These are phyloP conservation scores for Cardamine occulta DNA, from an alignment of 345 rosid species.

Conservation along the genomic window DNA sequence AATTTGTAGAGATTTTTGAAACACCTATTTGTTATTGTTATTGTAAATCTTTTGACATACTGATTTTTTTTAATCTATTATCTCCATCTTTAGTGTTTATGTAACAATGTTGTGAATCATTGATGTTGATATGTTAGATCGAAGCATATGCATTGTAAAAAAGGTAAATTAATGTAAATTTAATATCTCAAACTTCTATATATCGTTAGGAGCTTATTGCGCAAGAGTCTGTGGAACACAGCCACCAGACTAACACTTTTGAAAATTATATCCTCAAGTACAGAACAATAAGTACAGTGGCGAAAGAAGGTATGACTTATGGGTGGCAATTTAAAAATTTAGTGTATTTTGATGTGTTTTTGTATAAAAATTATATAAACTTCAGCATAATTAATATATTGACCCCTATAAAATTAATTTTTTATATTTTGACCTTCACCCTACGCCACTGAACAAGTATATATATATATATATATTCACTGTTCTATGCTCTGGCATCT, in stretches of 20 bases:
- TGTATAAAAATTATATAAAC: too few species aligned
- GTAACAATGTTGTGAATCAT: neutral
- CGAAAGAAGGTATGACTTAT: too few species aligned
- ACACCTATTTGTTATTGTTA: constrained; percentile 8
- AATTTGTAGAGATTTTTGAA: constrained; percentile 25
- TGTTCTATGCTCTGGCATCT: constrained; percentile 16
- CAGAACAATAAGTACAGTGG: neutral
- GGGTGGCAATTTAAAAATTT: too few species aligned
- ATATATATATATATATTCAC: neutral
- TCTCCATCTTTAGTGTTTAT: constrained; percentile 16
- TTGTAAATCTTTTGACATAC: constrained; percentile 12
- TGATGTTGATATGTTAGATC: constrained; percentile 12
- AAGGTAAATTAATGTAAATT: neutral
- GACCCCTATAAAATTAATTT: too few species aligned
- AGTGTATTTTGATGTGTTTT: too few species aligned
- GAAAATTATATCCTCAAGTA: neutral
- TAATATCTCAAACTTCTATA: neutral
- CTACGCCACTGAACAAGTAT: too few species aligned
- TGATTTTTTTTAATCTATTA: neutral
- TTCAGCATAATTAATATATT: too few species aligned
- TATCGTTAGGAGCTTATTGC: neutral
- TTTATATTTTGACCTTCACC: too few species aligned
- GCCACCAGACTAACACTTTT: neutral
- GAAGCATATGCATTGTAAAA: neutral
- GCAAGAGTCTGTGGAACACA: neutral